Evolutionary conservation across 2,329 filamentous ascomycete species (phyloP).

Genomic region (Fusarium sp.): DNA sequence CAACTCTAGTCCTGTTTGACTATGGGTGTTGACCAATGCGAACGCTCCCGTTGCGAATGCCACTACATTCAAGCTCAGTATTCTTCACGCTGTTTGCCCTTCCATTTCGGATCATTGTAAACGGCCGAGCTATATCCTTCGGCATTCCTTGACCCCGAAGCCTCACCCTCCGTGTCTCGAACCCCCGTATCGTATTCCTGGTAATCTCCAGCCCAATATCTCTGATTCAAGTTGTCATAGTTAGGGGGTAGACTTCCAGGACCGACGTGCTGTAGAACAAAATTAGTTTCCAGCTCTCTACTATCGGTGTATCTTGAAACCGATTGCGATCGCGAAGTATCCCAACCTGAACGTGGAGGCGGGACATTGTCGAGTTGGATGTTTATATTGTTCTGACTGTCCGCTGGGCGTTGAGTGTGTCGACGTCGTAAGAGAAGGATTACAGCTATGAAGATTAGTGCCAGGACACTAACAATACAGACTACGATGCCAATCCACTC

Average conservation of each 20-base stretch:
- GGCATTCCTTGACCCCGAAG: not conserved
- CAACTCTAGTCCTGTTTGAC: not conserved
- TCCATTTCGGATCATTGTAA: slow-evolving; percentile 1
- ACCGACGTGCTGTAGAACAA: not conserved
- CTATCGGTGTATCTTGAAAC: not conserved
- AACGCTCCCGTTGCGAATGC: not conserved
- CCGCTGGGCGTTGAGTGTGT: not conserved
- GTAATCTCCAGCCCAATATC: not conserved
- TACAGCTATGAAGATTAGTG: not conserved
- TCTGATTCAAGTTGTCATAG: not conserved
- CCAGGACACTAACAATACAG: not conserved
- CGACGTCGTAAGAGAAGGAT: not conserved
- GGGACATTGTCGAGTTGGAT: slow-evolving; percentile 3
- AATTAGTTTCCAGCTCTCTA: not conserved
- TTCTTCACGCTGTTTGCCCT: slow-evolving; percentile 1
- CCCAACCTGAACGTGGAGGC: slow-evolving; percentile 3
- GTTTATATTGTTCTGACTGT: not conserved
- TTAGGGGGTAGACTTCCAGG: not conserved
- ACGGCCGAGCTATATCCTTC: slow-evolving; percentile 3
- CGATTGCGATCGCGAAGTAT: not conserved
- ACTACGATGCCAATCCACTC: slow-evolving; percentile 11
- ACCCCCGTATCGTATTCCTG: slow-evolving; percentile 6
- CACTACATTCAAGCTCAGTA: not conserved
- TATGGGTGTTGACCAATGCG: too few relatives aligned
- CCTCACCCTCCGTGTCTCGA: not conserved